A percentile compares a stretch with the other conserved stretches of the same genome.
Conservation (phyloP, 768 basidiomycete genomes). For the Pleurotus tuoliensis region DNA sequence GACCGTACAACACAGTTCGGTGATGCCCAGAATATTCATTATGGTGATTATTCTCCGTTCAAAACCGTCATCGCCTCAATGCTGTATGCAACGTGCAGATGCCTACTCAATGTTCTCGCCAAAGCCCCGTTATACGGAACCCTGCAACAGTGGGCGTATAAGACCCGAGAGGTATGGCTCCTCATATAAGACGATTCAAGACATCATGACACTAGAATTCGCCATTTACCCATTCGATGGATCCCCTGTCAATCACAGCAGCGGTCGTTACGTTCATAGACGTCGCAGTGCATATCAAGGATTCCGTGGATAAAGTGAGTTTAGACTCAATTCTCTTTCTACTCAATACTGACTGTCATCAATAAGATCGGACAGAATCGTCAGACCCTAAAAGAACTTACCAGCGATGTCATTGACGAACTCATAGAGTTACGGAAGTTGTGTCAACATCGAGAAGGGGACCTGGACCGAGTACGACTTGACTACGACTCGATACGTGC, state of each 20-base stretch:
- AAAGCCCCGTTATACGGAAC: too few relatives aligned
- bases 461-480: background rate
- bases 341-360: background rate
- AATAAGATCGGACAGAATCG: background rate
- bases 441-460: background rate
- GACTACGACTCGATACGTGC: background rate
- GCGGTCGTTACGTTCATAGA: background rate
- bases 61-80: too few relatives aligned
- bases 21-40: too few relatives aligned
- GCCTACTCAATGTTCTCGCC: too few relatives aligned
- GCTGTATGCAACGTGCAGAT: too few relatives aligned
- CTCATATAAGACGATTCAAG: too few relatives aligned
- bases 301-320: background rate
- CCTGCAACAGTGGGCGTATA: too few relatives aligned
- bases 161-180: too few relatives aligned
- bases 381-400: background rate
- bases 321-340: background rate
- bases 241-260: background rate
- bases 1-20: too few relatives aligned
- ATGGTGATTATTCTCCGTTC: too few relatives aligned
- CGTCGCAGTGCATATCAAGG: background rate
- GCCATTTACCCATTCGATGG: background rate
- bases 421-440: background rate
- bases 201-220: too few relatives aligned
- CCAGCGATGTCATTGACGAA: background rate